Evolutionary conservation across 768 basidiomycete genomes (phyloP).

Genomic region (Strobilomyces dryophilus): DNA sequence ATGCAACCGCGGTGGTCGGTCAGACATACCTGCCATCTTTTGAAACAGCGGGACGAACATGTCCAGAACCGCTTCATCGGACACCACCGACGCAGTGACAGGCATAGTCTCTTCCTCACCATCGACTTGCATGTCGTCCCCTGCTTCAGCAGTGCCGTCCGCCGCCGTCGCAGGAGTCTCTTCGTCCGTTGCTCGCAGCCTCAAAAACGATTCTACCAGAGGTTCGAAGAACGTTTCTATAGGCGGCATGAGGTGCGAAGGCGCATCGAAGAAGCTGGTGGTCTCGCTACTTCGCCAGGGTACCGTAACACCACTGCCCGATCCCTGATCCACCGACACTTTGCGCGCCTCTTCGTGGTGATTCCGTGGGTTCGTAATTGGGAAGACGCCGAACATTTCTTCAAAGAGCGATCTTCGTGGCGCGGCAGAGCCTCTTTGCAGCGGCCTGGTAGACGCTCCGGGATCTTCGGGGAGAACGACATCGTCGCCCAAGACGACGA

Average conservation of each 20-base stretch:
- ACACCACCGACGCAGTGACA: slow-evolving; percentile 29
- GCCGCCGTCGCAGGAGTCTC: slow-evolving; percentile 11
- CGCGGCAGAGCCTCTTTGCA: slow-evolving; percentile 27
- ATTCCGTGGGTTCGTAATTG: slow-evolving; percentile 41
- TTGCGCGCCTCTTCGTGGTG: slow-evolving; percentile 18
- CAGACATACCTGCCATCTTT: slow-evolving; percentile 39
- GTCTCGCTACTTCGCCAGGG: slow-evolving; percentile 41
- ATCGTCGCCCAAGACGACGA: slow-evolving; percentile 66
- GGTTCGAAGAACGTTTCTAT: slow-evolving; percentile 67
- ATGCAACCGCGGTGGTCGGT: background rate
- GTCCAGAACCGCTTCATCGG: slow-evolving; percentile 54
- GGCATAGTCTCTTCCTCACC: slow-evolving; percentile 13
- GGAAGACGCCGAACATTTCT: slow-evolving; percentile 85
- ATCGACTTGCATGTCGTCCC: slow-evolving; percentile 45
- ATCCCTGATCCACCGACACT: slow-evolving; percentile 7
- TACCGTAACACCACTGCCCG: slow-evolving; percentile 16
- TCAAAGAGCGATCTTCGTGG: slow-evolving; percentile 68
- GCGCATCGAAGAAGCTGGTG: slow-evolving; percentile 54
- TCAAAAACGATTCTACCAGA: slow-evolving; percentile 48
- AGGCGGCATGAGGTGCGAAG: slow-evolving; percentile 75
- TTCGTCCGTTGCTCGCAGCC: slow-evolving; percentile 24
- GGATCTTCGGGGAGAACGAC: slow-evolving; percentile 39
- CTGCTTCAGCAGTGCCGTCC: slow-evolving; percentile 30
- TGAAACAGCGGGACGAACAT: slow-evolving; percentile 64
- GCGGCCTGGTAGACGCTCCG: slow-evolving; percentile 39